Base-by-base conservation (phyloP, 2,329 filamentous ascomycete genomes). In the Penicillium concentricum region DNA sequence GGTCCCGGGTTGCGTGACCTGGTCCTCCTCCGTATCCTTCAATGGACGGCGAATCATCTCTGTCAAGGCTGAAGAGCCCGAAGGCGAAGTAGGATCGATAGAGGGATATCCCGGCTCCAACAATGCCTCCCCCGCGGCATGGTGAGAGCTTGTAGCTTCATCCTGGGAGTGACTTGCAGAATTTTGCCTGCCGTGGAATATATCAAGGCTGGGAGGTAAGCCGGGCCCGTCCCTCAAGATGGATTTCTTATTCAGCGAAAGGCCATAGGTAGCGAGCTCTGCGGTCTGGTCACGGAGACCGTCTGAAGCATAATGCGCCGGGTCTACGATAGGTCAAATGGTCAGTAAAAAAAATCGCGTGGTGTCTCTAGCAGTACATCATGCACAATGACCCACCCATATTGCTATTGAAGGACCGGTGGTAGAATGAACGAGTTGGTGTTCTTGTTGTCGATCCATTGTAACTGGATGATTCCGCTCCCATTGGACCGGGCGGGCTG, bases 201-300 rank as follows among this genome's bases (percentile, higher is more conserved):
- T 64, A 59, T 73, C 69, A 39, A 72, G 59, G 26, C 65, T 64
- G 10, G 61, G 64, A 1, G 70, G 69, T 13, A 72, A 57, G 53
- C 68, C 66, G 24, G 62, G 65, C 13, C 64, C 59, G 34, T 69
- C 63, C n/a, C 62, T 63, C 26, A 65, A 65, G 30, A 59, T 43
- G 26, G 69, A 66, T 20, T 60, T 62, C 43, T 63, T 66, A 58
- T 70, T 70, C 39, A 72, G 54, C 38, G 87, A 87, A 28, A 96
- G 82, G 48, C 91, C 87, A 71, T 92, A 91, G 18, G 85, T 91
- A 42, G 92, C 92, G 55, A 96, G 81, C 74, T 96, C 91, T 50
- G 91, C 90, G 2, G 92, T 95, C 70, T 94, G 88, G 74, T 94
- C 88, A 61, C 92, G 88, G 39, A 96, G 88, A 62, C 87, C 89